Evolutionary conservation across 73 alveolate species (phyloP), one percentile per base, ranked within the genome.

Genomic region (Symbiodinium pilosum): DNA sequence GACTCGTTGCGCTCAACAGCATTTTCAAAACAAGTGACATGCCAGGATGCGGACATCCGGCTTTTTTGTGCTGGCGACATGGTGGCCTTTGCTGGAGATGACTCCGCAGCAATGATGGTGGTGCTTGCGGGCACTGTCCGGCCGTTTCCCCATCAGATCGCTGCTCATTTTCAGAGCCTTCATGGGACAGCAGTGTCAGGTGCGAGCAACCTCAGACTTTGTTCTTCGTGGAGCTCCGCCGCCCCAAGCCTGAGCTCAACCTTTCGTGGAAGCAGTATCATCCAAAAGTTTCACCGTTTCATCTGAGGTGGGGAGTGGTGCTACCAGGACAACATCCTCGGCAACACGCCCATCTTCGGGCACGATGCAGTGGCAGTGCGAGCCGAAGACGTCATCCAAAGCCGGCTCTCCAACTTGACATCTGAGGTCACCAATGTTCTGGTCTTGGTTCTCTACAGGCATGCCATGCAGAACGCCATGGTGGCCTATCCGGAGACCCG

Each of bases 381-480:
- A 11, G 87, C 30, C 87, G n/a, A n/a, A n/a, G n/a, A n/a, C n/a
- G n/a, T n/a, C 59, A 47, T 47, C 59, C 59, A 9, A 47, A 9
- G 14, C 21, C 59, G 14, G 59, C 59, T 47, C 59, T 9, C 59
- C 59, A 9, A 47, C 59, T 47, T 14, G 14, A 47, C 59, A 47
- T 6, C 51, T 36, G 16, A 93, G 98, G 98, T 93, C 28, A 93
- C 98, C 21, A 93, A 93, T 28, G 98, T 93, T 39, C 41, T 93
- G 85, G 98, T 93, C 30, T 84, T 93, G 68, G 98, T 93, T 39
- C 93, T 93, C 44, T 93, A 93, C 98, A 18, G 98, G 39, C 98
- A 93, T 40, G 92, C 98, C 85, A 93, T 93, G 98, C 98, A 93
- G 98, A 93, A 93, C n/a, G 98, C 98, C 30, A 93, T 93, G 98